Base-by-base conservation (phyloP, 495 filamentous ascomycete species). In the Penicillium salamii region DNA sequence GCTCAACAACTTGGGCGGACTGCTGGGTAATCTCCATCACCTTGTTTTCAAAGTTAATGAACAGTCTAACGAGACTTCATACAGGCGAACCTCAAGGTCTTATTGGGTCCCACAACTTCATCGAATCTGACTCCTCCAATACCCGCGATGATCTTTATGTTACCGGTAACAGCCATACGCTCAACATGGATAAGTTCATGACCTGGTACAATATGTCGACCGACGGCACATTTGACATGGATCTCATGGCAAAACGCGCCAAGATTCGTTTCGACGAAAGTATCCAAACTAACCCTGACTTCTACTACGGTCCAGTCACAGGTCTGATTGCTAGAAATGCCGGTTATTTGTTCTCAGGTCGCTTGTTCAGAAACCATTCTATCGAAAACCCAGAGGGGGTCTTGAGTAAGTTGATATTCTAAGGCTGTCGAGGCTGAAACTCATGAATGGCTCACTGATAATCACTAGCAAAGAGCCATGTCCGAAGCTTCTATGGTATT, bases 91-190 rank as follows among this genome's bases (percentile, higher is more conserved):
- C 76, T 13, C 58, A 64, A 35, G 78, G 79, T 17, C 61, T 84
- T 5, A 69, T 66, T 35, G 75, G 76, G 40, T 78, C 71, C 3
- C 81, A 83, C 55, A 80, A 77, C 57, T 76, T 78, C 26, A 77
- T 77, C 54, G 81, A 84, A 60, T 54, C 67, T 5, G 80, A 86
- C 57, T 73, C 66, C 11, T 83, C 79, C 29, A 70, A 80, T 7
- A 78, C 77, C 0, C 71, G 76, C 11, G 71, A 72, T 12, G 79
- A 84, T 42, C 67, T 77, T 13, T 81, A 78, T 45, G 54, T 72
- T 21, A 71, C 68, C 12, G 74, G 72, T 20, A 72, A 73, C 49
- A 68, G 61, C 46, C 59, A 63, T 46, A 62, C 57, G 7, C 49
- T 79, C 36, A 69, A 75, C 43, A 60, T 78, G 57, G 55, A 57